phyloP scores from a whole-genome alignment of 2,329 filamentous ascomycete species.

The Colletotrichum echinochloae region DNA sequence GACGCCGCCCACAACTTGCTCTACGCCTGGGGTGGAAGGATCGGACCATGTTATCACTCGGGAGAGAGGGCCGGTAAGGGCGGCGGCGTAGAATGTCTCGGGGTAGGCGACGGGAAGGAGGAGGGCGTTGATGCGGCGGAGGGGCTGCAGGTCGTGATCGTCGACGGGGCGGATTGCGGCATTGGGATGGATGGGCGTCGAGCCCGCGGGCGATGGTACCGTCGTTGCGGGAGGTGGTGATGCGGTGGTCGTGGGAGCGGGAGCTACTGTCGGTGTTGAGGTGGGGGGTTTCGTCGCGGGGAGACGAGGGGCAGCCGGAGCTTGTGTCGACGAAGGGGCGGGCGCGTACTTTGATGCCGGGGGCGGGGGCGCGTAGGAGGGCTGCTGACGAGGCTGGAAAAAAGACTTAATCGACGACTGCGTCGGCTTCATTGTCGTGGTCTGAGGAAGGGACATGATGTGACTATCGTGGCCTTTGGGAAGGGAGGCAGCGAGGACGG shows the following conservation, averaged over 20 bases:
- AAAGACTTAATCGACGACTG: conserved; percentile 73
- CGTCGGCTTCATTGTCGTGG: conserved; percentile 50
- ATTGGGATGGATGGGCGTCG: conserved; percentile 56
- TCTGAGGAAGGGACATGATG: conserved; percentile 56
- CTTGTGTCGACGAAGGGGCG: conserved; percentile 31
- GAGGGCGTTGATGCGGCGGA: conserved; percentile 74
- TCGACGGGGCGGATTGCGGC: conserved; percentile 65
- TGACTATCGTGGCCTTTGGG: conserved; percentile 44
- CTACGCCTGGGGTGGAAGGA: conserved; percentile 44
- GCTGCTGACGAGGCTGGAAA: conserved; percentile 62
- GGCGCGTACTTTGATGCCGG: conserved; percentile 51
- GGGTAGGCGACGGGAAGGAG: conserved; percentile 74
- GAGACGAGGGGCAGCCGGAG: conserved; percentile 42
- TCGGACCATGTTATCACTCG: conserved; percentile 71
- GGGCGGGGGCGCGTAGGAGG: conserved; percentile 58
- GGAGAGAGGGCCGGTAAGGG: conserved; percentile 65
- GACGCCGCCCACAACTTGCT: conserved; percentile 68
- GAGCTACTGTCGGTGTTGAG: conserved; percentile 41
- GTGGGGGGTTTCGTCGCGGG: conserved; percentile 50
- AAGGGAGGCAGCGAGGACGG: conserved; percentile 44
- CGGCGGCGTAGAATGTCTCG: conserved; percentile 72
- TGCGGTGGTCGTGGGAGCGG: conserved; percentile 42
- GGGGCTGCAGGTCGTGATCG: conserved; percentile 64
- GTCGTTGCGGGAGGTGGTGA: conserved; percentile 33
- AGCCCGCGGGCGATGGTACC: conserved; percentile 46